Percentiles rank a stretch among this genome's conserved stretches.
phyloP scores from a whole-genome alignment of 495 filamentous ascomycete genomes.

The Sphaerosporella brunnea region DNA sequence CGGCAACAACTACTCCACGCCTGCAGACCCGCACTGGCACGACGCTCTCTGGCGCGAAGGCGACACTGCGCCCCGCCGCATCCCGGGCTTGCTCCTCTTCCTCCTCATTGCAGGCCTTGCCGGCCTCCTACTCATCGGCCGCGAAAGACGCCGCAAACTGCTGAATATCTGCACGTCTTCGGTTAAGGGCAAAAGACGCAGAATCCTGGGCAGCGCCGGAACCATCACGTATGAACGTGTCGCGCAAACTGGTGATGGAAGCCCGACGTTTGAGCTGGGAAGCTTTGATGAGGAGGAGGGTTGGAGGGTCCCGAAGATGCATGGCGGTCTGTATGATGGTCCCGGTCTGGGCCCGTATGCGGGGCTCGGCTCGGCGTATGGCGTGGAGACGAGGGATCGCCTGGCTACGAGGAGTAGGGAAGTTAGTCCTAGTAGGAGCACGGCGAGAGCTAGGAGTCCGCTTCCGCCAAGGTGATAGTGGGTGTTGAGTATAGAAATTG shows the following conservation, averaged over 20 bases:
- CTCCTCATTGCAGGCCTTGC: slow-evolving; percentile 47
- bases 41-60: slow-evolving; percentile 46
- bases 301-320: slow-evolving; percentile 40
- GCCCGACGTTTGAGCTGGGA: slow-evolving; percentile 46
- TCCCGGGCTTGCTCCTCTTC: slow-evolving; percentile 58
- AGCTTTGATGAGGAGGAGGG: slow-evolving; percentile 39
- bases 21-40: slow-evolving; percentile 43
- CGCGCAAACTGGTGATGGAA: slow-evolving; percentile 49
- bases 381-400: slow-evolving; percentile 69
- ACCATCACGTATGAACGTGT: slow-evolving; percentile 59
- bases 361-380: slow-evolving; percentile 42
- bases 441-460: slow-evolving; percentile 43
- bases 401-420: slow-evolving; percentile 40
- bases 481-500: background rate
- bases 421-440: slow-evolving; percentile 37
- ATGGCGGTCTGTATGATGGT: slow-evolving; percentile 42
- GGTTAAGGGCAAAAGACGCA: slow-evolving; percentile 32
- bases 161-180: slow-evolving; percentile 36
- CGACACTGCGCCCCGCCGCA: slow-evolving; percentile 41
- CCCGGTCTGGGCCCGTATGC: slow-evolving; percentile 25
- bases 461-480: slow-evolving; percentile 30
- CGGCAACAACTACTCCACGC: background rate
- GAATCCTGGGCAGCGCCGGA: slow-evolving; percentile 37
- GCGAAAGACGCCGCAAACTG: slow-evolving; percentile 51
- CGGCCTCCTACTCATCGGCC: slow-evolving; percentile 45